These are phyloP conservation scores for Scheffersomyces illinoinensis DNA, from an alignment of 1,139 yeast species.

Conservation along the genomic window DNA sequence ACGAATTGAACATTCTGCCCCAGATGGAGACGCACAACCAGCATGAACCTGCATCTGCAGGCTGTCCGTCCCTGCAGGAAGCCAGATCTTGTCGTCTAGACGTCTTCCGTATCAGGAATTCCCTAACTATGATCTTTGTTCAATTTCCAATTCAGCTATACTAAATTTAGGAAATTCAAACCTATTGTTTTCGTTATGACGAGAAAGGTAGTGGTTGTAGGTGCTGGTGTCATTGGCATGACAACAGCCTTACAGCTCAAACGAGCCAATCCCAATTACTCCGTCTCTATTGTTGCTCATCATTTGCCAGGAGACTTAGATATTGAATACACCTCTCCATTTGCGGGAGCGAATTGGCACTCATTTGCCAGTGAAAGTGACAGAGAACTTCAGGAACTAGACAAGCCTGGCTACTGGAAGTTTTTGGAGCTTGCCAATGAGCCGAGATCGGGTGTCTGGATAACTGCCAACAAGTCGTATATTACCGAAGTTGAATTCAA, in stretches of 20 bases:
- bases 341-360: slow-evolving; percentile 50
- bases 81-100: not conserved
- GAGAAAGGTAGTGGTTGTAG: slow-evolving; percentile 28
- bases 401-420: slow-evolving; percentile 39
- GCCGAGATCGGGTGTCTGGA: slow-evolving; percentile 49
- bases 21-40: not conserved
- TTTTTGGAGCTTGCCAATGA: slow-evolving; percentile 43
- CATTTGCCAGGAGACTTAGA: slow-evolving; percentile 43
- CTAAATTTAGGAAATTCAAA: not conserved
- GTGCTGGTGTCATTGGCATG: slow-evolving; percentile 46
- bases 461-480: slow-evolving; percentile 25
- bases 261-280: slow-evolving; percentile 16
- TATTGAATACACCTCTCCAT: slow-evolving; percentile 39
- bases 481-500: slow-evolving; percentile 27
- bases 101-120: not conserved
- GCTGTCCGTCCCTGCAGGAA: not conserved
- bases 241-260: slow-evolving; percentile 38
- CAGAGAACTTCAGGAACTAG: slow-evolving; percentile 32
- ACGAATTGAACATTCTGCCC: not conserved
- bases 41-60: not conserved
- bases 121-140: not conserved
- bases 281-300: slow-evolving; percentile 33
- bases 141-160: not conserved
- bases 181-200: not conserved
- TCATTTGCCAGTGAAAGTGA: slow-evolving; percentile 43